phyloP scores from a whole-genome alignment of 225 moss, liverwort and hornwort species.

The Physcomitrium patens region DNA sequence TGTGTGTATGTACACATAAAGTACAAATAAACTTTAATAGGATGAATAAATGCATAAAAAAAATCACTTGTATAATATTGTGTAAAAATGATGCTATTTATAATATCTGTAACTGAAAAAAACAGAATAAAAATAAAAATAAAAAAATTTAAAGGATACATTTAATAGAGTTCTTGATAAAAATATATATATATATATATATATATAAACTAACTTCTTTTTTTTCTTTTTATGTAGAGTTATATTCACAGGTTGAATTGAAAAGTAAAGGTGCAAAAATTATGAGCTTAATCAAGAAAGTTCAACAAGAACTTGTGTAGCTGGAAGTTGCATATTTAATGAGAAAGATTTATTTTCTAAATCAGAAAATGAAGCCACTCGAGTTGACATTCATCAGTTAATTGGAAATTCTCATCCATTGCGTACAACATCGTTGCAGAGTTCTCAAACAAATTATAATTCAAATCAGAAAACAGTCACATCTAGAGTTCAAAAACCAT shows the following conservation, averaged over 20 bases:
- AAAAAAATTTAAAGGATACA: too few relatives aligned
- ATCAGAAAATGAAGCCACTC: constrained; percentile 45
- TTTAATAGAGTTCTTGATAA: too few relatives aligned
- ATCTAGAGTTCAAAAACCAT: neutral
- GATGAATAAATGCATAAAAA: too few relatives aligned
- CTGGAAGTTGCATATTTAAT: constrained; percentile 33
- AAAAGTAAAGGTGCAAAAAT: constrained; percentile 35
- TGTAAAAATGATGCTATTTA: too few relatives aligned
- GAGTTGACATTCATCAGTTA: constrained; percentile 38
- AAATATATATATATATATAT: too few relatives aligned
- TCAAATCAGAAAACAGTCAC: neutral
- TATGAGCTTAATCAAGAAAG: constrained; percentile 46
- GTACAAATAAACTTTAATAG: too few relatives aligned
- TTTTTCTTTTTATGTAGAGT: constrained; percentile 35
- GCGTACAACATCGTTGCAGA: constrained; percentile 10
- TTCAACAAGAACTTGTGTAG: constrained; percentile 44
- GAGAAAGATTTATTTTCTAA: constrained; percentile 24
- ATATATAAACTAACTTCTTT: neutral
- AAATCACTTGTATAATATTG: too few relatives aligned
- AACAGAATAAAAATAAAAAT: too few relatives aligned
- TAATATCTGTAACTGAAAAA: too few relatives aligned
- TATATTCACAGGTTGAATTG: constrained; percentile 40
- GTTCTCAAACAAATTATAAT: constrained; percentile 12
- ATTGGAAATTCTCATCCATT: constrained; percentile 30
- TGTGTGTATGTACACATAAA: too few relatives aligned